Conservation (phyloP, 495 filamentous ascomycete species). For the Daldinia bambusicola region DNA sequence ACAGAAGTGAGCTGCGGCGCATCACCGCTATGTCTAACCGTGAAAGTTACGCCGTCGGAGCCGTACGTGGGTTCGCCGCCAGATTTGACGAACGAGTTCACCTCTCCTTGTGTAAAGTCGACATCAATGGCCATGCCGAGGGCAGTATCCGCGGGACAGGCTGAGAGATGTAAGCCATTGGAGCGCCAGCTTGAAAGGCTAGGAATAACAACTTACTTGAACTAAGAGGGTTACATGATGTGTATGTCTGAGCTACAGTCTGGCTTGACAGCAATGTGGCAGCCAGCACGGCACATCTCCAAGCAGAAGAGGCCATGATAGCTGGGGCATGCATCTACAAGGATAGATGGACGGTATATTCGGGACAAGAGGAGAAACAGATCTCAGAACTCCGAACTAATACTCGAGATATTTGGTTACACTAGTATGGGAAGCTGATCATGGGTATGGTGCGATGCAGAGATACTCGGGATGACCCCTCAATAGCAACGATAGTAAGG, state of each 20-base stretch:
- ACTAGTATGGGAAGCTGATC: conserved; percentile 4
- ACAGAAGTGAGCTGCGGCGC: conserved; percentile 79
- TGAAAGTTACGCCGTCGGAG: conserved; percentile 81
- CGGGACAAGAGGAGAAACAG: not conserved
- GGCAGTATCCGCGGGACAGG: conserved; percentile 81
- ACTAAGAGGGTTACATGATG: conserved; percentile 75
- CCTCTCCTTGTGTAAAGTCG: conserved; percentile 81
- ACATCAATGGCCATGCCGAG: conserved; percentile 80
- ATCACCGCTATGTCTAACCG: conserved; percentile 84
- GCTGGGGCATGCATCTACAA: conserved; percentile 24
- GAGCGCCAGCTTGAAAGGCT: not conserved
- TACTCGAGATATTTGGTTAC: conserved; percentile 17
- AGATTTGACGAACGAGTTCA: conserved; percentile 73
- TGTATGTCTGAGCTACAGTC: conserved; percentile 73
- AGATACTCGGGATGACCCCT: not conserved
- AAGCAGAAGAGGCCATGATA: conserved; percentile 38
- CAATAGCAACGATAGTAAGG: not conserved
- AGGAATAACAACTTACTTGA: conserved; percentile 60
- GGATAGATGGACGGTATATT: conserved; percentile 19
- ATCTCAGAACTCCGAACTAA: conserved; percentile 16
- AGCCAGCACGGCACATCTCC: conserved; percentile 42
- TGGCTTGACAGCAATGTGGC: conserved; percentile 42
- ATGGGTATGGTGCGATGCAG: not conserved
- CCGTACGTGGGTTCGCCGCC: conserved; percentile 75
- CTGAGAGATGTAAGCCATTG: conserved; percentile 38